These are phyloP conservation scores for Wallacemonas rigidus DNA, from an alignment of 208 protist genomes.

Conservation along the genomic window DNA sequence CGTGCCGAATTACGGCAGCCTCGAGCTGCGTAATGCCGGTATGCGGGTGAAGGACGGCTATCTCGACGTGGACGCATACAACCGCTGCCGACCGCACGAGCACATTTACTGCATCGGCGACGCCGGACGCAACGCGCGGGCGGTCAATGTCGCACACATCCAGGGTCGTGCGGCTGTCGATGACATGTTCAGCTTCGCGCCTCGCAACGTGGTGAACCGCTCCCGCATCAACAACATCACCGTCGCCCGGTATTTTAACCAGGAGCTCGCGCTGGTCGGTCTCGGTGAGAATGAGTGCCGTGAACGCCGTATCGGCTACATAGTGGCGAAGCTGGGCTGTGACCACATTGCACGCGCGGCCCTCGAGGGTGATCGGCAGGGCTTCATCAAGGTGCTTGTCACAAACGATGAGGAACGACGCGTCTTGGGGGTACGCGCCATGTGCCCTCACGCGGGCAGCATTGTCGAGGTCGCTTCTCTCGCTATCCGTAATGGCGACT, in stretches of 20 bases:
- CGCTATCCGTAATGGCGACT: slow-evolving; percentile 53
- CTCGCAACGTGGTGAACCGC: slow-evolving; percentile 22
- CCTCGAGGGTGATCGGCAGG: slow-evolving; percentile 44
- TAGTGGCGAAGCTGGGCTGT: slow-evolving; percentile 45
- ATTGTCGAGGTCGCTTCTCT: slow-evolving; percentile 72
- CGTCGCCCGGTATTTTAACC: slow-evolving; percentile 58
- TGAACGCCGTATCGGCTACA: slow-evolving; percentile 46
- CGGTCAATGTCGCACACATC: slow-evolving; percentile 53
- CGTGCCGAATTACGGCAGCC: slow-evolving; percentile 39
- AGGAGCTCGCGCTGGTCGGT: slow-evolving; percentile 65
- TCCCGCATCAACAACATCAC: slow-evolving; percentile 38
- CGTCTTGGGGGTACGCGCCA: slow-evolving; percentile 63
- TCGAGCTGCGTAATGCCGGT: slow-evolving; percentile 62
- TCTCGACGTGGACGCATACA: slow-evolving; percentile 49
- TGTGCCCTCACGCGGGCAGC: slow-evolving; percentile 58
- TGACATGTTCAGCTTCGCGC: slow-evolving; percentile 59
- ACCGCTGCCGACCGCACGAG: slow-evolving; percentile 59
- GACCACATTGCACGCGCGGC: slow-evolving; percentile 49
- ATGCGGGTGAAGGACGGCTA: slow-evolving; percentile 47
- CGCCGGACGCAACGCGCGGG: slow-evolving; percentile 28
- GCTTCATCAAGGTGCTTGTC: slow-evolving; percentile 78
- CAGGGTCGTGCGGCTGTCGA: slow-evolving; percentile 52
- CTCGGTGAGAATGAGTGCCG: slow-evolving; percentile 70
- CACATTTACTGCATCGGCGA: slow-evolving; percentile 82
- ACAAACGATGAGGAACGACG: slow-evolving; percentile 68